A percentile compares a stretch with the other conserved stretches of the same genome.
These are phyloP conservation scores for Penicillium sp. DNA, from an alignment of 2,329 filamentous ascomycete species.

Conservation along the genomic window DNA sequence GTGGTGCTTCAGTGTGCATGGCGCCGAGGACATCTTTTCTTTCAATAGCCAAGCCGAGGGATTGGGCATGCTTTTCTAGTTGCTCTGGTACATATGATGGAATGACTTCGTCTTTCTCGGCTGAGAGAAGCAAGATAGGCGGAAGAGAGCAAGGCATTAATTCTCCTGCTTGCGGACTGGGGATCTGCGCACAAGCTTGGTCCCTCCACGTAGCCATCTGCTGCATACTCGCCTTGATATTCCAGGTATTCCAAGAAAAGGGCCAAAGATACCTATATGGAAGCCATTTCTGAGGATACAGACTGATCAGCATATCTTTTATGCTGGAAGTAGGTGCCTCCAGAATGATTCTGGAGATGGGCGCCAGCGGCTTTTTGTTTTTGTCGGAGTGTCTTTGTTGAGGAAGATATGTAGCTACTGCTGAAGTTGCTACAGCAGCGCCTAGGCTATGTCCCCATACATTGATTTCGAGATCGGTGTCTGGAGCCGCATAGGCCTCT, in stretches of 20 bases:
- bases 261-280: constrained; percentile 74
- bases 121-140: constrained; percentile 43
- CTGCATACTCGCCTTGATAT: constrained; percentile 44
- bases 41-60: constrained; percentile 36
- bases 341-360: constrained; percentile 57
- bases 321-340: constrained; percentile 76
- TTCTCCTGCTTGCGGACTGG: background rate
- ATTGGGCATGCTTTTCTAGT: constrained; percentile 37
- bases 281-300: constrained; percentile 78
- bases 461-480: constrained; percentile 45
- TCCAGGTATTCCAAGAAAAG: constrained; percentile 65
- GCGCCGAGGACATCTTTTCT: constrained; percentile 46
- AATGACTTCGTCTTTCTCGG: constrained; percentile 47
- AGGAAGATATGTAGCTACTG: constrained; percentile 49
- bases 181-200: background rate
- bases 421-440: constrained; percentile 66
- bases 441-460: constrained; percentile 80
- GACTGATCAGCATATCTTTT: constrained; percentile 65
- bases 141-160: constrained; percentile 12
- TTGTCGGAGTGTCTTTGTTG: background rate
- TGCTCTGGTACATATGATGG: constrained; percentile 37
- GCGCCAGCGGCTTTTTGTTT: background rate
- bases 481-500: constrained; percentile 34
- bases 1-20: constrained; percentile 52
- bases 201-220: constrained; percentile 35